Evolutionary conservation across 176 grass and related monocot species (phyloP), one percentile per base, ranked within the genome.

Genomic region (Avena eriantha): DNA sequence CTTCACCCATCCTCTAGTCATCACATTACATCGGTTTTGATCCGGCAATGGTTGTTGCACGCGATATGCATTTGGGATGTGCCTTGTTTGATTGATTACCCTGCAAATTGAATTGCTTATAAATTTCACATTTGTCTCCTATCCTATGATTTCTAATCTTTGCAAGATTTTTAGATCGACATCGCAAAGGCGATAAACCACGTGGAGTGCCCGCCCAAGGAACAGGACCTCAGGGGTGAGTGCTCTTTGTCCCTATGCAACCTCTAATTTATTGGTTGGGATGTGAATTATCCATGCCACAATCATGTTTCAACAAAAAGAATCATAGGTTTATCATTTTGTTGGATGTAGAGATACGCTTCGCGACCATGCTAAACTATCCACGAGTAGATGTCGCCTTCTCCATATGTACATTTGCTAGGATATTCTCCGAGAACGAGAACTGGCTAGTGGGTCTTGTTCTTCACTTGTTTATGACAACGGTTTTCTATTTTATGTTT

Each of bases 161-260:
- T 36, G 35, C 35, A 36, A 4, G 3, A 36, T 36, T 36, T 36
- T 36, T 36, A 98, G 97, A 89, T 99, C 15, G 90, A 94, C 14
- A 94, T 99, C 60, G 90, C 94, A 88, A 99, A 99, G 90, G 97
- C 94, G 24, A 94, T 94, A 19, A 96, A 96, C 88, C 94, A 99
- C 76, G 90, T 88, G 29, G 97, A 96, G 83, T 91, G 92, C 90
- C 94, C 97, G 22, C 97, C 97, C 55, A 99, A 99, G 86, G 97
- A 99, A 63, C 88, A 92, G 50, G 90, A 94, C 63, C 80, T 99
- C 69, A 90, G 94, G 87, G 94, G 97, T 98, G 92, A 93, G 97
- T 94, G n/a, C 4, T 74, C 33, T 41, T 47, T 80, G 14, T 63
- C 41, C 80, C 78, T 45, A 1, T 33, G 39, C 8, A 8, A 0